A percentile compares a stretch with the other conserved stretches of the same genome.
These are phyloP conservation scores for Russula griseocarnosa DNA, from an alignment of 768 basidiomycete species.

Conservation along the genomic window DNA sequence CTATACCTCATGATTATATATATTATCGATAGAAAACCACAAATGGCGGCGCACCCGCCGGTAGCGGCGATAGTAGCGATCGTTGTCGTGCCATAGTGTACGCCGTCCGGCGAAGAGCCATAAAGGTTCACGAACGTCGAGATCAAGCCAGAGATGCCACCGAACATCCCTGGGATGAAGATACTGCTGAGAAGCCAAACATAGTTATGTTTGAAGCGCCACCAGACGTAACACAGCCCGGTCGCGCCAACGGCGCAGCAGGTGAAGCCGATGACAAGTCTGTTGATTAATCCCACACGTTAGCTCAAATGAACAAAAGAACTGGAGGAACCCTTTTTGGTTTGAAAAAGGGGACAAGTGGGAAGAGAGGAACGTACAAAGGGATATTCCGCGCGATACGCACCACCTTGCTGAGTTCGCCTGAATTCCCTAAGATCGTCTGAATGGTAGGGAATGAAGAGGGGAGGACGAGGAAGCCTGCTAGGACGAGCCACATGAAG, in stretches of 20 bases:
- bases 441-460: conserved; percentile 16
- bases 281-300: conserved; percentile 1
- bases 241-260: conserved; percentile 17
- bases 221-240: conserved; percentile 22
- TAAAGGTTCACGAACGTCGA: conserved; percentile 18
- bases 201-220: conserved; percentile 16
- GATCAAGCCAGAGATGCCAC: conserved; percentile 18
- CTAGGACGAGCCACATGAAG: conserved; percentile 24
- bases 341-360: neutral
- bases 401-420: neutral
- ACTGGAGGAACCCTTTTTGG: neutral
- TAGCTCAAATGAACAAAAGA: neutral
- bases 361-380: conserved; percentile 11
- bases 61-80: conserved; percentile 16
- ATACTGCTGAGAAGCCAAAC: conserved; percentile 19
- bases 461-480: conserved; percentile 24
- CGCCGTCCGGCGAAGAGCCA: neutral
- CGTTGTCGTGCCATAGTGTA: neutral
- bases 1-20: neutral
- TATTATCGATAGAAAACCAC: conserved; percentile 1
- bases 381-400: conserved; percentile 4
- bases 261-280: conserved; percentile 13
- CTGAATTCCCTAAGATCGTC: neutral
- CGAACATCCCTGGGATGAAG: conserved; percentile 16
- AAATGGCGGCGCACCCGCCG: conserved; percentile 7